Evolutionary conservation across 768 basidiomycete genomes (phyloP), one percentile per base, ranked within the genome.

Genomic region (Lentinula edodes): DNA sequence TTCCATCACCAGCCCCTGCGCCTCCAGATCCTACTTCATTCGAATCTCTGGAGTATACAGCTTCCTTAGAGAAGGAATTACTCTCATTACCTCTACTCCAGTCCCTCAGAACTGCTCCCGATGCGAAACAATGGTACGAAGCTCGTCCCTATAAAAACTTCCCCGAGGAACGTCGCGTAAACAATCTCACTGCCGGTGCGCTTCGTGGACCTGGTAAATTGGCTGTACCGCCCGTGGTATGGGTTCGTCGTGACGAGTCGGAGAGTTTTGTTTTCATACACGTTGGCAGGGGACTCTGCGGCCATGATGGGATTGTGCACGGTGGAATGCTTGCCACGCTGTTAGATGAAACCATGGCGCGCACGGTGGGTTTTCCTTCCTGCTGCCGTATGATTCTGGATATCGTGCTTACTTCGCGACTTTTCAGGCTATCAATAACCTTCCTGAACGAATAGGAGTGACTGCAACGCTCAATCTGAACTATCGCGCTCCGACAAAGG

Each of bases 241-340:
- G 95, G 20, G 83, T 84, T 16, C 83, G 78, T 67, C 78, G 76
- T 60, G 93, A 97, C 74, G 91, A 94, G 70, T 79, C 78, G 10
- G 91, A 93, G 73, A 83, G 83, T 9, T 69, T 86, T 32, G 78
- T 85, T 5, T 76, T 97, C 62, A 60, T 95, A 1, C 96, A 98
- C 67, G 77, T 97, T 2, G 96, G 96, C 1, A 75, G 90, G 45
- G 90, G 88, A 2, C 64, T 98, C 56, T 98, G 96, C 69, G 95
- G 92, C 3, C 90, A 96, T 64, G 94, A 96, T 73, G 96, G 96
- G 0, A 94, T 99, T 63, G 76, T 98, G 2, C 96, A 99, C 67
- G 96, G 96, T 0, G 96, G 96, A 1, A 68, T 98, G 62, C 77
- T 98, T 18, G 93, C 95, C 42, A 97, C 94, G 1, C 72, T 98